These are phyloP conservation scores for Pseudomonodictys pantanalensis DNA, from an alignment of 495 filamentous ascomycete genomes.

Conservation along the genomic window DNA sequence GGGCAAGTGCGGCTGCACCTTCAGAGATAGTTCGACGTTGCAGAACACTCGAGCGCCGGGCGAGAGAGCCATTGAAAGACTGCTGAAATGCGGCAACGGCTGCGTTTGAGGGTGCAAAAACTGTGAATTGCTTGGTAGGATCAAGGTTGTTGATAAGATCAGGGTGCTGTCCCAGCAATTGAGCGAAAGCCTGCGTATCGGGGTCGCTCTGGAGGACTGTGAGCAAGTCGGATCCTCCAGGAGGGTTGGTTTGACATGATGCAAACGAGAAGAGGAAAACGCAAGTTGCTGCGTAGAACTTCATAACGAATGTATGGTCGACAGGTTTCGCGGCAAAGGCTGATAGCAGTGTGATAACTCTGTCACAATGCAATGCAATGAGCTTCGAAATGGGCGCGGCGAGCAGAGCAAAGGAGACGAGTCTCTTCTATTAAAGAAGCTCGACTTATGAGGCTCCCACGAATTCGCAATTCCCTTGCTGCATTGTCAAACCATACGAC, in stretches of 20 bases:
- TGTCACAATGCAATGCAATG: neutral
- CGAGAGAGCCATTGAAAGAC: conserved; percentile 2
- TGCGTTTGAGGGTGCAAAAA: conserved; percentile 4
- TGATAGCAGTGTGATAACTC: neutral
- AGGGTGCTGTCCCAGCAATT: neutral
- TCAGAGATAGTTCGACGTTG: neutral
- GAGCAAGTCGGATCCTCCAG: neutral
- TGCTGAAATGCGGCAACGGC: conserved; percentile 1
- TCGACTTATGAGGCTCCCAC: neutral
- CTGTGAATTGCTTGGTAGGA: neutral
- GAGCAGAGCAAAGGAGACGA: neutral
- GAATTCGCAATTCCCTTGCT: neutral
- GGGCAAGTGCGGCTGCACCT: neutral
- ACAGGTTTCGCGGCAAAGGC: neutral
- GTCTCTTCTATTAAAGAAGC: neutral
- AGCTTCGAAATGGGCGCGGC: neutral
- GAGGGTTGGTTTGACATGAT: neutral
- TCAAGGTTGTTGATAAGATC: neutral
- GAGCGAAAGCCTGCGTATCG: conserved; percentile 1
- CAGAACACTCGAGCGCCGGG: neutral
- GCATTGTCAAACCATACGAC: neutral
- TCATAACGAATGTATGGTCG: neutral
- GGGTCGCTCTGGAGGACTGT: neutral
- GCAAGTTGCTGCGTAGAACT: neutral
- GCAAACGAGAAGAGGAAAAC: neutral